phyloP scores from a whole-genome alignment of 2,329 filamentous ascomycete species.

The Pyricularia grisea region DNA sequence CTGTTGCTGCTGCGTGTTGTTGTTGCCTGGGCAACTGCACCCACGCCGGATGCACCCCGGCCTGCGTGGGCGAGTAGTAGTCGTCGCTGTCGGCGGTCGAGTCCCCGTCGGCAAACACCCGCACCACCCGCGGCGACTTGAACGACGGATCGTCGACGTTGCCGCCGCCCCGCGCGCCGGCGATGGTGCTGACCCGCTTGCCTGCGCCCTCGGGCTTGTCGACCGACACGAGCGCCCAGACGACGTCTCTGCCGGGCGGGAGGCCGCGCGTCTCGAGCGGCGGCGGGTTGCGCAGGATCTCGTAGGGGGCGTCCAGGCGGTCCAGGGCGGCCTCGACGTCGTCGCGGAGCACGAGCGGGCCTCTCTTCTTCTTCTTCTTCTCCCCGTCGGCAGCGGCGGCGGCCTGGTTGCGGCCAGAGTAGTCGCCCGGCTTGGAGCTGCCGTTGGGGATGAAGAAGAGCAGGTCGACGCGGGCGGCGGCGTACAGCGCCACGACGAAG shows the following conservation, averaged over 20 bases:
- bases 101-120: background rate
- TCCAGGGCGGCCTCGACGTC: constrained; percentile 1
- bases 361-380: background rate
- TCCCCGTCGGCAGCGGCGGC: constrained; percentile 5
- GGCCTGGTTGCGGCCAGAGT: constrained; percentile 1
- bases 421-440: constrained; percentile 13
- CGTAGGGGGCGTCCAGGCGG: background rate
- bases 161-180: no score
- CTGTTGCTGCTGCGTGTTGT: no score
- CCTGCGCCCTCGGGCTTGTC: background rate
- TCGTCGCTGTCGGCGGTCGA: background rate
- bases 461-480: constrained; percentile 18
- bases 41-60: no score
- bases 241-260: background rate
- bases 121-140: background rate
- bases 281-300: background rate
- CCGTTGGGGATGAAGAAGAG: constrained; percentile 21
- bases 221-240: background rate
- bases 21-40: no score
- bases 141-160: no score
- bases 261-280: background rate
- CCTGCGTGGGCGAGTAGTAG: background rate
- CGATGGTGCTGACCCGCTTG: background rate
- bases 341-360: background rate
- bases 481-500: constrained; percentile 16